A percentile compares a stretch with the other conserved stretches of the same genome.
phyloP scores from a whole-genome alignment of 345 rosid genomes.

The Clausena lansium region DNA sequence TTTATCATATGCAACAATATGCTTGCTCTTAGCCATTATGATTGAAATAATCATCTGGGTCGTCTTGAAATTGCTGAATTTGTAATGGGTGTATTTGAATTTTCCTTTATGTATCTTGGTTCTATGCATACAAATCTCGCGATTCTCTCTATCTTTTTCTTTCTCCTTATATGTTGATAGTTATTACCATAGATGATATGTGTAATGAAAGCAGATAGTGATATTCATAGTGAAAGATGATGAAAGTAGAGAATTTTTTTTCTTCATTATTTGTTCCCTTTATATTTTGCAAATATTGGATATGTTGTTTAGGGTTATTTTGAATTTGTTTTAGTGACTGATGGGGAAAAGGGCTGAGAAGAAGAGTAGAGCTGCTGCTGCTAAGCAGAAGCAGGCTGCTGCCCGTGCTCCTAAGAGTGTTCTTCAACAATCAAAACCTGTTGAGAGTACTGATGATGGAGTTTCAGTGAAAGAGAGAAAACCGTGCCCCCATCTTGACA shows the following conservation, averaged over 20 bases:
- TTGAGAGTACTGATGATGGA: conserved; percentile 31
- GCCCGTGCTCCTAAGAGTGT: conserved; percentile 34
- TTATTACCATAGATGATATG: background rate
- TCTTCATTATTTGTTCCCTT: background rate
- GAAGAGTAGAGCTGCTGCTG: conserved; percentile 56
- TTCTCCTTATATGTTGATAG: background rate
- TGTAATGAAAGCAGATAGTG: background rate
- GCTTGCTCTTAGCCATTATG: background rate
- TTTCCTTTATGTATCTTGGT: background rate
- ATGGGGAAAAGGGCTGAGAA: conserved; percentile 94
- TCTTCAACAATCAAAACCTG: conserved; percentile 34
- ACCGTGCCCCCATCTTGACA: conserved; percentile 60
- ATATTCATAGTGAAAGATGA: background rate
- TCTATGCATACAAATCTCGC: conserved; percentile 1
- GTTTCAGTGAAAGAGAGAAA: conserved; percentile 42
- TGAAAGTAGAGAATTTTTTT: background rate
- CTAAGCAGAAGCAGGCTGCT: conserved; percentile 46
- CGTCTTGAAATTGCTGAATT: conserved; percentile 12
- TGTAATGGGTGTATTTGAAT: conserved; percentile 10
- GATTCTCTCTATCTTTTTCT: background rate
- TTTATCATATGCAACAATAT: background rate
- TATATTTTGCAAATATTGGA: background rate
- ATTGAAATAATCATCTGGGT: conserved; percentile 31
- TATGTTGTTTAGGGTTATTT: conserved; percentile 13
- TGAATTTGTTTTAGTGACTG: conserved; percentile 34